A percentile compares a stretch with the other conserved stretches of the same genome.
Evolutionary conservation across 805 yeast genomes (phyloP).

Genomic region (Tetrapisispora fleetii): DNA sequence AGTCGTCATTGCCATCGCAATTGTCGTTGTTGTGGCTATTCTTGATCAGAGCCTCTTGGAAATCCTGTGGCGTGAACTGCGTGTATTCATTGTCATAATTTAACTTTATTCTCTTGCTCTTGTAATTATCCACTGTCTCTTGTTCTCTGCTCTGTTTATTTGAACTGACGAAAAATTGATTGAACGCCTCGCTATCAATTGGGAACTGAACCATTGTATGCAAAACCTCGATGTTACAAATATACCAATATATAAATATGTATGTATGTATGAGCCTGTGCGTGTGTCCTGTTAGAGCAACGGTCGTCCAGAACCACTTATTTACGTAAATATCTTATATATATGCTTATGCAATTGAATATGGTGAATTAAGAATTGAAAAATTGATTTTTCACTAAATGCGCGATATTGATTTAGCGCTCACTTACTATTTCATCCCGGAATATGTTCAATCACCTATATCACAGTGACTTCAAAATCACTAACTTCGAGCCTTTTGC

Average conservation of each 20-base stretch:
- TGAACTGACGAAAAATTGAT: neutral
- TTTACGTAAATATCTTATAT: too few species aligned
- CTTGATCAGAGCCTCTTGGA: neutral
- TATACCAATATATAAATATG: neutral
- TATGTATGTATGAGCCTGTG: neutral
- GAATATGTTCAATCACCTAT: too few species aligned
- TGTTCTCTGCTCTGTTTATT: neutral
- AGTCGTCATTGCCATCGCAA: neutral
- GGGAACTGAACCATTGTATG: neutral
- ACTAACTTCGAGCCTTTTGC: too few species aligned
- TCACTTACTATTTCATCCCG: too few species aligned
- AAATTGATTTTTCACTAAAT: neutral
- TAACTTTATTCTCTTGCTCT: neutral
- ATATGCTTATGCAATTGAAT: neutral
- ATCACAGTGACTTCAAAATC: too few species aligned
- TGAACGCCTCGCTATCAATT: neutral
- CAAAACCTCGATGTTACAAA: neutral
- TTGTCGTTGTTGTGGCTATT: neutral
- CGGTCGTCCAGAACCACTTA: too few species aligned
- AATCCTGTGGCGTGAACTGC: neutral
- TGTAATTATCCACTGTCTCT: neutral
- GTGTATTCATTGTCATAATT: neutral
- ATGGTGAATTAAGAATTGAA: too few species aligned
- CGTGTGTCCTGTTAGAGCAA: too few species aligned
- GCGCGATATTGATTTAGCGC: neutral